phyloP scores from a whole-genome alignment of 1,284 basidiomycete genomes.

The Sporisorium scitamineum region DNA sequence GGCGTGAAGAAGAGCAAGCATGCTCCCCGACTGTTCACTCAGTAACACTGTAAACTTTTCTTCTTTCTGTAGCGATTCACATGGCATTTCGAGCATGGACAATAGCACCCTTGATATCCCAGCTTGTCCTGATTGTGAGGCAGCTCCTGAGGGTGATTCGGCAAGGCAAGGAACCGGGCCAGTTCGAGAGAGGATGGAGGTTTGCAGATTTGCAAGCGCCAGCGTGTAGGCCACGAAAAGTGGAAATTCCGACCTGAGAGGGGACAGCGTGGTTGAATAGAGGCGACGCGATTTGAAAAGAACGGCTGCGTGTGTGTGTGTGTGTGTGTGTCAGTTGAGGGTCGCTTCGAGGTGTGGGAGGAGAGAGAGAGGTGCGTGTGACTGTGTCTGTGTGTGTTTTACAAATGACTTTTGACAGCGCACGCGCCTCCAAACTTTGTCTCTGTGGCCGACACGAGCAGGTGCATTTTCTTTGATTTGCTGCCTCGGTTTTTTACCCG shows the following conservation, averaged over 20 bases:
- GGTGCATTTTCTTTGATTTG: constrained; percentile 6
- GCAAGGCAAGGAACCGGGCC: not conserved
- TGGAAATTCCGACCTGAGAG: too few species aligned
- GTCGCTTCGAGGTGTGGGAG: too few species aligned
- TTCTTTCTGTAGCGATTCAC: not conserved
- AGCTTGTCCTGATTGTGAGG: not conserved
- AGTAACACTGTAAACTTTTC: not conserved
- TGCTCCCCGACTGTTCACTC: not conserved
- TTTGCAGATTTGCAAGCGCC: not conserved
- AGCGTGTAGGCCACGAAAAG: constrained; percentile 3
- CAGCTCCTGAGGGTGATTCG: not conserved
- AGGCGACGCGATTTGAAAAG: constrained; percentile 17
- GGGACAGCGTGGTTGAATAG: not conserved
- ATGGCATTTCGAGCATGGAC: constrained; percentile 28
- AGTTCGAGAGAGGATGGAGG: not conserved
- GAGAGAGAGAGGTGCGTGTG: too few species aligned
- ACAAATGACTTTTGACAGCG: constrained; percentile 15
- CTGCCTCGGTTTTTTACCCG: constrained; percentile 14
- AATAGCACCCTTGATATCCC: not conserved
- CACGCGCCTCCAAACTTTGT: constrained; percentile 27
- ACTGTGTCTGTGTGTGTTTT: constrained; percentile 15
- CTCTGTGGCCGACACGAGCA: constrained; percentile 8
- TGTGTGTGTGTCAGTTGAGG: constrained; percentile 23
- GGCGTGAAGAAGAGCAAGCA: constrained; percentile 8
- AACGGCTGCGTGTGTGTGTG: not conserved